Evolutionary conservation across 176 grass and related monocot genomes (phyloP), one percentile per base, ranked within the genome.

Genomic region (Aegilops tauschii): DNA sequence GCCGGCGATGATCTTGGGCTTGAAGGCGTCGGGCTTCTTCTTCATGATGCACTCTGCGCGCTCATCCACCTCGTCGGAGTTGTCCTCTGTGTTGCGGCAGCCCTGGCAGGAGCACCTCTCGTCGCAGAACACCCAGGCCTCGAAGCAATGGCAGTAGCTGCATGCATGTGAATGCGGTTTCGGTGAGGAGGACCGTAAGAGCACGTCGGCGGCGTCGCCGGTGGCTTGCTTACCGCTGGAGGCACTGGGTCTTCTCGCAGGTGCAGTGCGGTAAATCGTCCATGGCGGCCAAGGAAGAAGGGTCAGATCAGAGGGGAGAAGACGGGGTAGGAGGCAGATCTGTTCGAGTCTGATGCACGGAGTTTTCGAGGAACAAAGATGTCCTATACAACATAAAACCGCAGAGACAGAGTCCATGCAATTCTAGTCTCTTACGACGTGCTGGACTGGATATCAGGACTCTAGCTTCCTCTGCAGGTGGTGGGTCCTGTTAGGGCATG

Each of bases 121-220:
- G 5, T 58, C 47, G 79, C 83, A 92, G 37, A 35, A 74, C 4
- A 5, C 13, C 23, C 0, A n/a, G 1, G 1, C 6, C 10, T 5
- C 2, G 72, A 92, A 83, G 25, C 76, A 88, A 9, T 58, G 6
- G 25, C 82, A 81, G 64, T 85, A 87, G 8, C 84, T 83, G 84
- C 54, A 61, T 12, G 20, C 69, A 40, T 20, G 49, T 52, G 52
- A 5, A 59, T 59, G 56, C 8, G 56, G 7, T 20, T 59, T 59
- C 56, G 3, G 56, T 21, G 56, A 59, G 20, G 56, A 21, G 2
- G 61, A 63, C 61, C 20, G 3, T 63, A 27, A 12, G 61, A 63
- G 61, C 61, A 23, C 61, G 61, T 4, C 59, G 9, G 59, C 59
- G 59, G n/a, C 5, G 49, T 18, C 50, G 50, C 50, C 50, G 0